Percentiles rank a stretch among this genome's conserved stretches.
Conservation (phyloP, 2,329 filamentous ascomycete genomes). For the Corinectria fuckeliana region DNA sequence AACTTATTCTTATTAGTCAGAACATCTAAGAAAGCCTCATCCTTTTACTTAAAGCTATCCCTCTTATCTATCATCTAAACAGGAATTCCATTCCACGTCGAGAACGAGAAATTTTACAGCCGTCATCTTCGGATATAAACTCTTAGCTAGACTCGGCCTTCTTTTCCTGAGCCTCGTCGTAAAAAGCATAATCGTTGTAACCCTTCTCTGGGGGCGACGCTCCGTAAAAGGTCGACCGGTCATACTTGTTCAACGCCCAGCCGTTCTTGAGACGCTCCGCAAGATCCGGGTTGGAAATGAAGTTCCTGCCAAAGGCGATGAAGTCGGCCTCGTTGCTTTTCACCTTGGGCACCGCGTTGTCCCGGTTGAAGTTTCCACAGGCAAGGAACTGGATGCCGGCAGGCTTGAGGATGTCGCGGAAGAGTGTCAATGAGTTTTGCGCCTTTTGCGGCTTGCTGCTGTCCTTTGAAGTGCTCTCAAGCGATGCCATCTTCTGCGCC, state of each 20-base stretch:
- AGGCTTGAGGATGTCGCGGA: conserved; percentile 48
- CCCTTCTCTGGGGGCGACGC: conserved; percentile 31
- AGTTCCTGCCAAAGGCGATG: conserved; percentile 40
- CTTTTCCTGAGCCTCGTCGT: conserved; percentile 11
- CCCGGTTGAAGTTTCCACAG: conserved; percentile 53
- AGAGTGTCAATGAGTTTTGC: conserved; percentile 46
- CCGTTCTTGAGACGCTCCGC: conserved; percentile 36
- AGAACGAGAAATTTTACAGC: neutral
- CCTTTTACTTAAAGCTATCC: neutral
- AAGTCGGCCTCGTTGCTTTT: conserved; percentile 41
- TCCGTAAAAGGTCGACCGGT: conserved; percentile 40
- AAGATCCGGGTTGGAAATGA: conserved; percentile 42
- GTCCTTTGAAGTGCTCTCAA: conserved; percentile 28
- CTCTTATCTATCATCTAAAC: neutral
- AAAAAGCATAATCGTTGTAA: conserved; percentile 40
- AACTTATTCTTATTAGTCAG: neutral
- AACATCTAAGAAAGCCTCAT: neutral
- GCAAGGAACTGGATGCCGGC: conserved; percentile 54
- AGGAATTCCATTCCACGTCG: neutral
- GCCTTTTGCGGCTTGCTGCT: conserved; percentile 23
- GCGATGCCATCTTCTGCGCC: conserved; percentile 49
- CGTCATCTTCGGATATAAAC: neutral
- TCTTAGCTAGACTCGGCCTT: neutral
- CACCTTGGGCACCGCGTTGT: conserved; percentile 48
- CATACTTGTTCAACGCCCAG: conserved; percentile 37